Evolutionary conservation across 805 yeast genomes (phyloP).

Genomic region (Tanozyma kutaoensis): DNA sequence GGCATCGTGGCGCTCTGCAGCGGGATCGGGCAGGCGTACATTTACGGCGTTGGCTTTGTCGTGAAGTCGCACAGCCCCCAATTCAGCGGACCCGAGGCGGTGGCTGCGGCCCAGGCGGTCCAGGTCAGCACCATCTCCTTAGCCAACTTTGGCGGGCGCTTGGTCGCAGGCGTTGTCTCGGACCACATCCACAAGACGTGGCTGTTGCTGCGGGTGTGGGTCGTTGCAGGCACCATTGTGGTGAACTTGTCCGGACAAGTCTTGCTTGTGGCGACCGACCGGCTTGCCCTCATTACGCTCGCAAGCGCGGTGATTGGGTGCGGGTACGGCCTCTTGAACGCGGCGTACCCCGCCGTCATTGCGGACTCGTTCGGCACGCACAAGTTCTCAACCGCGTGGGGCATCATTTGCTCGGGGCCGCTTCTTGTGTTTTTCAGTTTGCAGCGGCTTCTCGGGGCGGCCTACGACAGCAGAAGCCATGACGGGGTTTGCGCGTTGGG

Average conservation of each 20-base stretch:
- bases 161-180: conserved; percentile 51
- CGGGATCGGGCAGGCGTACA: conserved; percentile 61
- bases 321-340: conserved; percentile 60
- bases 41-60: conserved; percentile 64
- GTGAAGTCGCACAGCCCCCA: conserved; percentile 27
- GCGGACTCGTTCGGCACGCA: conserved; percentile 62
- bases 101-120: conserved; percentile 44
- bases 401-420: conserved; percentile 62
- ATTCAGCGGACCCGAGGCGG: conserved; percentile 10
- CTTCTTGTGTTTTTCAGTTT: no score
- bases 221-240: conserved; percentile 31
- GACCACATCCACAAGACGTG: conserved; percentile 41
- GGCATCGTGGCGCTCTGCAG: conserved; percentile 42
- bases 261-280: conserved; percentile 12
- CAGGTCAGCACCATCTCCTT: conserved; percentile 60
- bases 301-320: conserved; percentile 47
- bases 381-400: conserved; percentile 67
- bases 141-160: conserved; percentile 52
- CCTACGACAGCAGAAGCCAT: conserved; percentile 20
- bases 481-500: conserved; percentile 26
- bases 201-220: conserved; percentile 54
- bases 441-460: no score
- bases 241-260: conserved; percentile 24
- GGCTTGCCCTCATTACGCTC: conserved; percentile 22
- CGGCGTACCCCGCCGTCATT: conserved; percentile 61